Evolutionary conservation across 306 rosid species (phyloP).

Genomic region (Crataegus laevigata): DNA sequence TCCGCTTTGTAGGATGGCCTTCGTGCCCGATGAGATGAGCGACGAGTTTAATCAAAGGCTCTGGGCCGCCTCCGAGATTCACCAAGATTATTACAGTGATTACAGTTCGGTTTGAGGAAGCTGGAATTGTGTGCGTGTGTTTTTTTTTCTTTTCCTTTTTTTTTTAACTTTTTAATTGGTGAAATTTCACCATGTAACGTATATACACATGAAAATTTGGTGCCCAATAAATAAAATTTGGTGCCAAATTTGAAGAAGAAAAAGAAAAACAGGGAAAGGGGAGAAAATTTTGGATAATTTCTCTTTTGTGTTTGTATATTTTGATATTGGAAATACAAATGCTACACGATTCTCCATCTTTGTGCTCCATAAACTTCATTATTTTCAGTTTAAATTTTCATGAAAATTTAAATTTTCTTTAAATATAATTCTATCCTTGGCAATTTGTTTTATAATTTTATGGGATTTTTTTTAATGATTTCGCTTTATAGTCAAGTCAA

Average conservation of each 20-base stretch:
- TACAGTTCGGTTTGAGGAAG: constrained; percentile 26
- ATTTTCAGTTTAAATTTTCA: background rate
- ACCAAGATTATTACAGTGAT: constrained; percentile 28
- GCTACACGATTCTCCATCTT: background rate
- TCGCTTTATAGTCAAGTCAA: background rate
- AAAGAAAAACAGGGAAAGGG: background rate
- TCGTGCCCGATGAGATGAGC: constrained; percentile 50
- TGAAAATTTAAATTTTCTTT: background rate
- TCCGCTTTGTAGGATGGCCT: constrained; percentile 74
- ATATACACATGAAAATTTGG: constrained; percentile 7
- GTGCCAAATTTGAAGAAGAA: background rate
- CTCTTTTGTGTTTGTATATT: constrained; percentile 9
- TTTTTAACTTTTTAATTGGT: background rate
- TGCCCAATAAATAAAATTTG: background rate
- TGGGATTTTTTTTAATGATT: background rate
- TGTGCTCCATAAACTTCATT: no score
- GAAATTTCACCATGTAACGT: constrained; percentile 10
- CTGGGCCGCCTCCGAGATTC: constrained; percentile 44
- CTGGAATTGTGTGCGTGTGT: background rate
- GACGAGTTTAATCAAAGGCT: constrained; percentile 62
- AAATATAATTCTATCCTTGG: background rate
- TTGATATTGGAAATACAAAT: background rate
- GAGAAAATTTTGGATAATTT: background rate
- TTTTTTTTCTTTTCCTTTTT: no score
- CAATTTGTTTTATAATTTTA: background rate